Evolutionary conservation across 2,329 filamentous ascomycete species (phyloP).

Genomic region (Diaporthe vexans): DNA sequence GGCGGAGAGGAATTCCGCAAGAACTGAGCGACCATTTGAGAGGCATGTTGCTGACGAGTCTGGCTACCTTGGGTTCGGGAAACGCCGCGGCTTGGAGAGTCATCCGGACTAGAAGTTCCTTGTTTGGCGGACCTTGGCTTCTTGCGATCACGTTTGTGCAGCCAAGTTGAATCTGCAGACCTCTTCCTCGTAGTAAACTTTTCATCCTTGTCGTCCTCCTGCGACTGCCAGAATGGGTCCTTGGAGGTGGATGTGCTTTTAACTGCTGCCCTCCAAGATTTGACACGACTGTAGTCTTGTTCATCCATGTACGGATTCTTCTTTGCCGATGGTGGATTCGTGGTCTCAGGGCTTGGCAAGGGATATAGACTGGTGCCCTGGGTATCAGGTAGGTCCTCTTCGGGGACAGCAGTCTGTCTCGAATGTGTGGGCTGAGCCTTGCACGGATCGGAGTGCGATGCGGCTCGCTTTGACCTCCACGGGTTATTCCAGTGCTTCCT

Average conservation of each 20-base stretch:
- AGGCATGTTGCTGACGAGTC: not conserved
- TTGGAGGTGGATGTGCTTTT: conserved; percentile 32
- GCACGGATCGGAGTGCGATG: not conserved
- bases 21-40: conserved; percentile 10
- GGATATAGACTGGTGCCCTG: conserved; percentile 41
- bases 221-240: conserved; percentile 40
- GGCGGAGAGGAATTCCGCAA: not conserved
- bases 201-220: conserved; percentile 2
- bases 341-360: conserved; percentile 48
- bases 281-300: conserved; percentile 34
- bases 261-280: conserved; percentile 40
- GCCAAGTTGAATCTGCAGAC: conserved; percentile 30
- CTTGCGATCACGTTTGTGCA: conserved; percentile 32
- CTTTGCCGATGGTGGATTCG: conserved; percentile 44
- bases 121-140: conserved; percentile 23
- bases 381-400: conserved; percentile 22
- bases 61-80: conserved; percentile 15
- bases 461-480: conserved; percentile 57
- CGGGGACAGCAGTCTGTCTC: conserved; percentile 36
- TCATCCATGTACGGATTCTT: conserved; percentile 44
- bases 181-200: conserved; percentile 31
- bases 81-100: conserved; percentile 36
- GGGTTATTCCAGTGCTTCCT: conserved; percentile 65
- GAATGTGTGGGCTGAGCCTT: conserved; percentile 45
- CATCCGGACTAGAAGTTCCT: not conserved